These are phyloP conservation scores for Alternaria sp. DNA, from an alignment of 2,329 filamentous ascomycete genomes.

Conservation along the genomic window DNA sequence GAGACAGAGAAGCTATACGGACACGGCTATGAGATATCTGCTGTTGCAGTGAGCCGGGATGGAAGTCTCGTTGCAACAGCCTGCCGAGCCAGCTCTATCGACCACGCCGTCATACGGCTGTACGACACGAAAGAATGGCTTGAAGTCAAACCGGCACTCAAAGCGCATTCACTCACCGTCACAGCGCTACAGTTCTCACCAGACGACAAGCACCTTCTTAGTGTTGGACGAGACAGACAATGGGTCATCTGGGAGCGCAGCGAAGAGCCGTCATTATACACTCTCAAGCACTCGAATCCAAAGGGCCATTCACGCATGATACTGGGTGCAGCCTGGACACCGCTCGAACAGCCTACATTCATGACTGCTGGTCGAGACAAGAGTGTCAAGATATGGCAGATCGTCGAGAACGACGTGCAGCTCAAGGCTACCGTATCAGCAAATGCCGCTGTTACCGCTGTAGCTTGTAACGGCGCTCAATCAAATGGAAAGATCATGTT, in stretches of 20 bases:
- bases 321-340: constrained; percentile 81
- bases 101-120: constrained; percentile 91
- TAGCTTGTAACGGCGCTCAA: constrained; percentile 23
- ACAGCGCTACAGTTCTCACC: constrained; percentile 80
- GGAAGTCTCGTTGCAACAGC: constrained; percentile 83
- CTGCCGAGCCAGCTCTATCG: constrained; percentile 88
- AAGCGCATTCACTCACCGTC: constrained; percentile 86
- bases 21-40: constrained; percentile 95
- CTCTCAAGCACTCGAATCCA: constrained; percentile 68
- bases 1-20: constrained; percentile 97
- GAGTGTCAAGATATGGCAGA: constrained; percentile 68
- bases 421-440: constrained; percentile 33
- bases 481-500: constrained; percentile 18
- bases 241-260: constrained; percentile 80
- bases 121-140: constrained; percentile 90
- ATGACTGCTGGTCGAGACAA: constrained; percentile 92
- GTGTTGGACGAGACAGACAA: constrained; percentile 88
- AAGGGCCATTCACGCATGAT: constrained; percentile 96
- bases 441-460: constrained; percentile 38
- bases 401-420: constrained; percentile 29
- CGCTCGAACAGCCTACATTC: constrained; percentile 61
- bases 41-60: constrained; percentile 78
- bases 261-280: constrained; percentile 55
- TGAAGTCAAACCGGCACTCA: constrained; percentile 80
- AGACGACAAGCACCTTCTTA: constrained; percentile 78